These are phyloP conservation scores for Crucihimalaya himalaica DNA, from an alignment of 345 rosid genomes.

Conservation along the genomic window DNA sequence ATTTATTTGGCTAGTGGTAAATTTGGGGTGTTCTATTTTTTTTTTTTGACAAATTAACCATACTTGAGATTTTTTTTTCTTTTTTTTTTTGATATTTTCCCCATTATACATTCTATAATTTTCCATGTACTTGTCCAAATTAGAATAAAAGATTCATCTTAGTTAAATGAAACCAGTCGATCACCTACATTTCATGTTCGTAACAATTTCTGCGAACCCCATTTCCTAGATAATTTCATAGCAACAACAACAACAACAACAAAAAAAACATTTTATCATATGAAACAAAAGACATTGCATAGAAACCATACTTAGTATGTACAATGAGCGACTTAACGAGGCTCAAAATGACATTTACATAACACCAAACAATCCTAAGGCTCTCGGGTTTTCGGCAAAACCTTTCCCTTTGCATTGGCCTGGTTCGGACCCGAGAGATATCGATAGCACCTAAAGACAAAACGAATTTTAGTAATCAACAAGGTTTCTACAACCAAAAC, in stretches of 20 bases:
- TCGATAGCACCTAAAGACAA: constrained; percentile 38
- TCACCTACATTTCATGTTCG: not conserved
- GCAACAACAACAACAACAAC: not conserved
- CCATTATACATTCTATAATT: no score
- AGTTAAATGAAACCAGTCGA: not conserved
- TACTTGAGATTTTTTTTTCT: no score
- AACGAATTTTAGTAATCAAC: constrained; percentile 33
- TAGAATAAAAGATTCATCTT: not conserved
- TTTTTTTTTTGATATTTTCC: no score
- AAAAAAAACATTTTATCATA: not conserved
- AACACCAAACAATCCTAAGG: constrained; percentile 33
- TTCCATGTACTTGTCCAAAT: not conserved
- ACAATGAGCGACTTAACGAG: constrained; percentile 20
- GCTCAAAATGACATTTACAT: constrained; percentile 33
- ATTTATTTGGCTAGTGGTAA: no score
- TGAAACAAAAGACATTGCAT: constrained; percentile 18
- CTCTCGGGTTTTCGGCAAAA: constrained; percentile 38
- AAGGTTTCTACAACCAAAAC: constrained; percentile 32
- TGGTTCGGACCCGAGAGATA: constrained; percentile 39
- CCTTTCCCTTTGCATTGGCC: constrained; percentile 36
- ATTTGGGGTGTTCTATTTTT: no score
- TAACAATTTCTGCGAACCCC: no score
- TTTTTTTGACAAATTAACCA: no score
- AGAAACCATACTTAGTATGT: constrained; percentile 20
- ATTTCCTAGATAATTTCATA: constrained; percentile 11